Base-by-base conservation (phyloP, 1,284 basidiomycete species). In the Ustilago cynodontis region DNA sequence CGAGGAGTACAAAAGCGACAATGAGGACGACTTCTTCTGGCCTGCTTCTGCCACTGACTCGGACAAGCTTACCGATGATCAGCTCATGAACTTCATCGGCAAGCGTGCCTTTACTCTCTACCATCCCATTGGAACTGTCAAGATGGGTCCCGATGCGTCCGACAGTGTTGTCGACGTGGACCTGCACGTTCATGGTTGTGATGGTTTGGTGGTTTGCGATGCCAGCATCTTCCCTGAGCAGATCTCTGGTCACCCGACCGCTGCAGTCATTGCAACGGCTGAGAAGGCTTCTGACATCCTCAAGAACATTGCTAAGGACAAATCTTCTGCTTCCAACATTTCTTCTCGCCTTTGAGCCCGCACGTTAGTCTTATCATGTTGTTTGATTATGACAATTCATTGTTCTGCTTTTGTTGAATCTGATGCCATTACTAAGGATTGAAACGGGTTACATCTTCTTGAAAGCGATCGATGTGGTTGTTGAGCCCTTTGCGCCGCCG, bases 91-190 rank as follows among this genome's bases (percentile, higher is more conserved):
- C 29, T 82, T 82, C 37, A 84, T 92, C 13, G 85, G 87, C 58
- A 84, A 87, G 33, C 87, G 90, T 18, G 84, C 89, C 2, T 89
- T 91, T 77, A 91, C 91, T 7, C 81, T 92, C 39, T 91, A 89
- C 76, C 90, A 91, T 77, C 90, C 90, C 0, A 83, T 89, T 22
- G 88, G 88, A 50, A 90, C 89, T 28, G 62, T 65, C 54, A 74
- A 75, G 67, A 76, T 74, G 71, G 66, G 65, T 9, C 68, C 72
- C 5, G 58, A 60, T 43, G 62, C 62, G 0, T 20, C 22, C 10
- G 70, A 79, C 18, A 58, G 67, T n/a, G 77, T 77, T 24, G 69
- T 82, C 26, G 79, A 81, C 28, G 67, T 63, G n/a, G 41, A 62
- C 13, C 43, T 82, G 39, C 70, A 71, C 41, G 71, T 82, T 2